phyloP scores from a whole-genome alignment of 371 early-diverging fungal genomes.

The Massospora cicadina region DNA sequence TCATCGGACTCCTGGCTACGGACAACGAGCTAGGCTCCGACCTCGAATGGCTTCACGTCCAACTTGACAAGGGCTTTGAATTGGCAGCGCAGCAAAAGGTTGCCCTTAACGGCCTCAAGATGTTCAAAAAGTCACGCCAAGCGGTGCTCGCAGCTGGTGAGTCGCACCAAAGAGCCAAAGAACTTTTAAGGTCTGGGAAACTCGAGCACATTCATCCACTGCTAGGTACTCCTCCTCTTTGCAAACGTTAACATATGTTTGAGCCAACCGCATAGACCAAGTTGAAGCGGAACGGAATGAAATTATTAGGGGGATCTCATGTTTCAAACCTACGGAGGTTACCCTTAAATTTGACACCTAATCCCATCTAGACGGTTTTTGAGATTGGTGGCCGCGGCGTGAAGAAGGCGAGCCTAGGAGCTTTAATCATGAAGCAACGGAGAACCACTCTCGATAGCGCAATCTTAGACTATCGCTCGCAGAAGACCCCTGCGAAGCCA shows the following conservation, averaged over 20 bases:
- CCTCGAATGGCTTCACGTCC: constrained; percentile 44
- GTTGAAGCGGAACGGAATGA: constrained; percentile 36
- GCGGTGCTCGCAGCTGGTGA: constrained; percentile 71
- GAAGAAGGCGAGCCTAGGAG: constrained; percentile 48
- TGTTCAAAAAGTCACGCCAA: constrained; percentile 64
- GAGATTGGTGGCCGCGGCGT: constrained; percentile 71
- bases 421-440: constrained; percentile 59
- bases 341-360: neutral
- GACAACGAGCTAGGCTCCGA: constrained; percentile 38
- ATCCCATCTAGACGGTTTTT: constrained; percentile 51
- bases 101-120: constrained; percentile 65
- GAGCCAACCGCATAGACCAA: neutral
- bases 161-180: constrained; percentile 73
- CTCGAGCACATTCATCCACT: constrained; percentile 59
- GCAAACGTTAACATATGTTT: neutral
- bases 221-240: constrained; percentile 20
- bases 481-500: constrained; percentile 13
- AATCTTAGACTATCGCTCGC: constrained; percentile 22
- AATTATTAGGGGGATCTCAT: constrained; percentile 50
- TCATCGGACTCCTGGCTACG: constrained; percentile 58
- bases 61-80: constrained; percentile 34
- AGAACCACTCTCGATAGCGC: constrained; percentile 35
- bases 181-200: constrained; percentile 32
- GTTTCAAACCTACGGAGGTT: constrained; percentile 61
- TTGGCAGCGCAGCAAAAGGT: constrained; percentile 43